phyloP scores from a whole-genome alignment of 2,329 filamentous ascomycete species.

The Fusarium dimerum region DNA sequence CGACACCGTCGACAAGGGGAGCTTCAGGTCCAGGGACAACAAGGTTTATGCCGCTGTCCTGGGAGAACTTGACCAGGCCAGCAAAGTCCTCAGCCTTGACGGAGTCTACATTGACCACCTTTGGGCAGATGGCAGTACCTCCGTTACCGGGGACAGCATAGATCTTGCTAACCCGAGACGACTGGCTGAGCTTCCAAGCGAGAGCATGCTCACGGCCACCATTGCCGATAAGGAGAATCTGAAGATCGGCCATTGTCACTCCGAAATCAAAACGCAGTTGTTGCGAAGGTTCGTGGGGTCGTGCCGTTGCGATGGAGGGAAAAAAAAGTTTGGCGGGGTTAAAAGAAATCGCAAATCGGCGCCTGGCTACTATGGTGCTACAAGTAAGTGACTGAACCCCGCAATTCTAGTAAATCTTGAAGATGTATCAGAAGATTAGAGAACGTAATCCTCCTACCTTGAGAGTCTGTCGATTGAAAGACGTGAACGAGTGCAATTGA shows the following conservation, averaged over 20 bases:
- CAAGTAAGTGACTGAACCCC: background rate
- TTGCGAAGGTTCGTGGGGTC: background rate
- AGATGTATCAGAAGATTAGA: background rate
- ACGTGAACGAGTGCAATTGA: background rate
- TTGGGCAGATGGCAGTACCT: slow-evolving; percentile 72
- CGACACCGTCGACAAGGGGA: slow-evolving; percentile 88
- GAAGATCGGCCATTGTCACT: slow-evolving; percentile 42
- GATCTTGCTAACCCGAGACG: slow-evolving; percentile 75
- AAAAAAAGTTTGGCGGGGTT: background rate
- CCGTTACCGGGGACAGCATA: slow-evolving; percentile 77
- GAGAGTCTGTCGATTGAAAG: background rate
- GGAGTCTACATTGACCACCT: slow-evolving; percentile 69
- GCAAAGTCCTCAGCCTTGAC: slow-evolving; percentile 77
- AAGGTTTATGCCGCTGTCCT: slow-evolving; percentile 73
- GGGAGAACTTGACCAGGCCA: slow-evolving; percentile 73
- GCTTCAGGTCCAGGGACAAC: slow-evolving; percentile 90
- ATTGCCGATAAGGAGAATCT: slow-evolving; percentile 79
- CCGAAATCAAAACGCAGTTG: background rate
- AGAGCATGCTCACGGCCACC: slow-evolving; percentile 91
- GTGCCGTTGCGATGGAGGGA: background rate
- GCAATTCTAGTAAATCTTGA: background rate
- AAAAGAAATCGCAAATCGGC: background rate
- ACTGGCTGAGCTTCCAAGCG: slow-evolving; percentile 89
- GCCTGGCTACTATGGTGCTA: background rate
- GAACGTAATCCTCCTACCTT: background rate